phyloP scores from a whole-genome alignment of 805 yeast genomes.

The Yamadazyma sp. region DNA sequence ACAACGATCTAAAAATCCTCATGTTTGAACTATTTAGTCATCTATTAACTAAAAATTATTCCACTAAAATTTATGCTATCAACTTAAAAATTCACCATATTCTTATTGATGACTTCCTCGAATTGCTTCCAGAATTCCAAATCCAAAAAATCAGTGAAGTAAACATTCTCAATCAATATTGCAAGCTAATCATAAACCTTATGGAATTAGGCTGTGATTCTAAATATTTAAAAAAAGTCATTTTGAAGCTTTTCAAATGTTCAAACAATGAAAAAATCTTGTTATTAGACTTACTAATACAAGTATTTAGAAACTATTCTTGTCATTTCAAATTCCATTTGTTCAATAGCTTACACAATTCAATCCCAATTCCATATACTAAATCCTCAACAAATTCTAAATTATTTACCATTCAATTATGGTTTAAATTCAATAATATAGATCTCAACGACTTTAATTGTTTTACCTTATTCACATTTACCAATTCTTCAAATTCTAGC shows the following conservation, averaged over 20 bases:
- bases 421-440: conserved; percentile 33
- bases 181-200: conserved; percentile 22
- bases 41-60: conserved; percentile 21
- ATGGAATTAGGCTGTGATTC: conserved; percentile 35
- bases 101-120: conserved; percentile 20
- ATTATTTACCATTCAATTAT: conserved; percentile 34
- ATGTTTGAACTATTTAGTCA: conserved; percentile 23
- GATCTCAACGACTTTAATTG: conserved; percentile 10
- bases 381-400: conserved; percentile 7
- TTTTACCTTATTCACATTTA: conserved; percentile 22
- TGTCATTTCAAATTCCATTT: conserved; percentile 27
- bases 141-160: conserved; percentile 11
- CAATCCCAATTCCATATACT: conserved; percentile 21
- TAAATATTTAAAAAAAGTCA: conserved; percentile 16
- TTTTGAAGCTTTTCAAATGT: conserved; percentile 6
- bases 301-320: conserved; percentile 19
- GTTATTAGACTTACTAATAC: conserved; percentile 21
- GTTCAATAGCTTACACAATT: conserved; percentile 18
- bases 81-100: conserved; percentile 16
- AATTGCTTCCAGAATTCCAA: not conserved
- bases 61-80: conserved; percentile 22
- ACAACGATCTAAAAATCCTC: conserved; percentile 27
- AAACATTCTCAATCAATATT: conserved; percentile 18
- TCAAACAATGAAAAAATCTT: conserved; percentile 9
- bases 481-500: conserved; percentile 22